These are phyloP conservation scores for Petunia secreta DNA, from an alignment of 257 asterid genomes.

Conservation along the genomic window DNA sequence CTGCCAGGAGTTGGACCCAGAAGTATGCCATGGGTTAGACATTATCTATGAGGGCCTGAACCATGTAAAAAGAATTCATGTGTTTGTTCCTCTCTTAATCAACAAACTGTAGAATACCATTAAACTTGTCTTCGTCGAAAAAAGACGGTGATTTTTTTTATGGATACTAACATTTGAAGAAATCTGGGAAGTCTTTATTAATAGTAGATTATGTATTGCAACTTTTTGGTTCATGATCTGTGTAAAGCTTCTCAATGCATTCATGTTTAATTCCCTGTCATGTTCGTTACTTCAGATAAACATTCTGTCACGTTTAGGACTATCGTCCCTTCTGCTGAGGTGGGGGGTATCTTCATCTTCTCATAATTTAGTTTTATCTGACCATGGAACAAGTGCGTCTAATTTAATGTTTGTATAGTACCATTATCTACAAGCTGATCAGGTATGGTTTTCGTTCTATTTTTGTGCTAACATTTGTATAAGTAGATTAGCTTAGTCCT, in stretches of 20 bases:
- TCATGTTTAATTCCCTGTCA: neutral
- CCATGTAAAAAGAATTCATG: slow-evolving; percentile 42
- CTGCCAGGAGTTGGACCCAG: slow-evolving; percentile 93
- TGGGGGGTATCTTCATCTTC: slow-evolving; percentile 17
- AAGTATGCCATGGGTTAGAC: slow-evolving; percentile 81
- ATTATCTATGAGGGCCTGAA: neutral
- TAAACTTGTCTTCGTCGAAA: slow-evolving; percentile 14
- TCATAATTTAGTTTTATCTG: neutral
- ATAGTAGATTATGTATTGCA: neutral
- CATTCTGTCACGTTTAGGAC: neutral
- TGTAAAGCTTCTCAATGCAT: neutral
- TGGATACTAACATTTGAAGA: slow-evolving; percentile 28
- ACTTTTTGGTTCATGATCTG: neutral
- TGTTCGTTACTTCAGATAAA: neutral
- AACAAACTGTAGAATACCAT: slow-evolving; percentile 36
- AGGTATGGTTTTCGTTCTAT: neutral
- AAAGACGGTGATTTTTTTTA: slow-evolving; percentile 33
- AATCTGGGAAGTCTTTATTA: slow-evolving; percentile 25
- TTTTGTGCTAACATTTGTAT: slow-evolving; percentile 3
- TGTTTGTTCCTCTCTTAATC: slow-evolving; percentile 36
- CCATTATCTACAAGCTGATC: neutral
- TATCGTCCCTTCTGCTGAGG: neutral
- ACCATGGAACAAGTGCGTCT: neutral
- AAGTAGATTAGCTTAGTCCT: neutral
- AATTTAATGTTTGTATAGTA: neutral